Base-by-base conservation (phyloP, 805 yeast genomes). In the Grigorovia transvaalensis region DNA sequence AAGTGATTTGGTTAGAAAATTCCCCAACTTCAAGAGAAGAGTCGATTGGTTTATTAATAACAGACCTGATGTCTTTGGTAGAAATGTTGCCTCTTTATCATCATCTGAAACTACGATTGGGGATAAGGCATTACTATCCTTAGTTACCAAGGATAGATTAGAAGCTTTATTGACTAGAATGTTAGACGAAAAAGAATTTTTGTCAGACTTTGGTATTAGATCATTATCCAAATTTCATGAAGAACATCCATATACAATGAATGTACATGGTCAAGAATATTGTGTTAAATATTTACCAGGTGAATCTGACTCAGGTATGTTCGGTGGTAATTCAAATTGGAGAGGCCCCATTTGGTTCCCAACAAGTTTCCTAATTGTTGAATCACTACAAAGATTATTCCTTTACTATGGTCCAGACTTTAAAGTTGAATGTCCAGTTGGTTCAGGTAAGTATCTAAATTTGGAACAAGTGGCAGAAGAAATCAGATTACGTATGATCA, bases 321-420 rank as follows among this genome's bases (percentile, higher is more conserved):
- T 89, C 75, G 97, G 97, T 49, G 97, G 97, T 53, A 89, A 89
- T 67, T 88, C 96, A 20, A 89, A 89, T 69, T 89, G 97, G 97
- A 78, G 97, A 67, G 97, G 97, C 2, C 96, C 97, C 15, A 88
- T 89, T 59, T 89, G 97, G 97, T 88, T 89, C 75, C 96, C 97
- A 19, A 87, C 87, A 12, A 89, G 85, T 62, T 89, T 89, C 67
- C 72, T 89, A 55, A 71, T 89, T 43, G 87, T 89, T 53, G 97
- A 89, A 71, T 81, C 96, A 0, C 73, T 89, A 59, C 93, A 89
- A 69, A 76, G 96, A 60, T 88, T 88, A 67, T 88, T 83, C 67
- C 72, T 89, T 62, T 89, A 88, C 72, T 89, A 88, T 66, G 97
- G 97, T 12, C 81, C 90, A 29, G 83, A 77, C 50, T 78, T 89